Evolutionary conservation across 805 yeast species (phyloP).

Genomic region (Clavispora carvajalis): DNA sequence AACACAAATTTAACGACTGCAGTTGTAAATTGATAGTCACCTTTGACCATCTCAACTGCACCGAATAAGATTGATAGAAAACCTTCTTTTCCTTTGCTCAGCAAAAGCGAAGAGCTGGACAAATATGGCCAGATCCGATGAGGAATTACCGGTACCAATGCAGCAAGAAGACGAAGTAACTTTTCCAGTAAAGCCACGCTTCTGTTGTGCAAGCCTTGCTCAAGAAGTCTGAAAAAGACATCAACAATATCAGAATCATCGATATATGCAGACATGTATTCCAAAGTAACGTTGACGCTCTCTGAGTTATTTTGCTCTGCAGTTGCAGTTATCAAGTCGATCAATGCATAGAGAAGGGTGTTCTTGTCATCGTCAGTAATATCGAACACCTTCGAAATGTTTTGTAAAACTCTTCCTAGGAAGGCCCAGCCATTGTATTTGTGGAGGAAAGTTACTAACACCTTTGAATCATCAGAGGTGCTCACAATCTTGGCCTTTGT

Average conservation of each 20-base stretch:
- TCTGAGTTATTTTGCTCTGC: constrained; percentile 34
- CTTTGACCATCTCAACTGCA: constrained; percentile 64
- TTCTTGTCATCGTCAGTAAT: constrained; percentile 32
- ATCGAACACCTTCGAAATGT: constrained; percentile 42
- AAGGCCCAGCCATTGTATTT: constrained; percentile 84
- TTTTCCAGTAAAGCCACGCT: constrained; percentile 40
- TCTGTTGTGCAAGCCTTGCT: constrained; percentile 58
- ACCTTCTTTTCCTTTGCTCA: constrained; percentile 59
- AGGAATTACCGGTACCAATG: constrained; percentile 46
- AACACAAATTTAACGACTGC: constrained; percentile 52
- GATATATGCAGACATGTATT: constrained; percentile 42
- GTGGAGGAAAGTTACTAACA: constrained; percentile 61
- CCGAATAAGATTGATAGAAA: constrained; percentile 58
- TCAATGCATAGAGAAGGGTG: constrained; percentile 41
- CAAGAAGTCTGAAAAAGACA: constrained; percentile 60
- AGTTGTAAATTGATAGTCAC: constrained; percentile 61
- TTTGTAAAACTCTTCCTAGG: constrained; percentile 72
- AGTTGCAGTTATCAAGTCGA: constrained; percentile 47
- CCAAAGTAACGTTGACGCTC: constrained; percentile 23
- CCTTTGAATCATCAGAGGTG: constrained; percentile 28
- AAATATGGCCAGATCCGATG: constrained; percentile 77
- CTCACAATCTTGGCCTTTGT: constrained; percentile 72
- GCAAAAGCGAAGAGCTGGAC: constrained; percentile 59
- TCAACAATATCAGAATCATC: constrained; percentile 58
- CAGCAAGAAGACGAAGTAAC: constrained; percentile 46